Percentiles rank a stretch among this genome's conserved stretches.
These are phyloP conservation scores for Pseudocercospora fijiensis DNA, from an alignment of 2,329 filamentous ascomycete species.

Conservation along the genomic window DNA sequence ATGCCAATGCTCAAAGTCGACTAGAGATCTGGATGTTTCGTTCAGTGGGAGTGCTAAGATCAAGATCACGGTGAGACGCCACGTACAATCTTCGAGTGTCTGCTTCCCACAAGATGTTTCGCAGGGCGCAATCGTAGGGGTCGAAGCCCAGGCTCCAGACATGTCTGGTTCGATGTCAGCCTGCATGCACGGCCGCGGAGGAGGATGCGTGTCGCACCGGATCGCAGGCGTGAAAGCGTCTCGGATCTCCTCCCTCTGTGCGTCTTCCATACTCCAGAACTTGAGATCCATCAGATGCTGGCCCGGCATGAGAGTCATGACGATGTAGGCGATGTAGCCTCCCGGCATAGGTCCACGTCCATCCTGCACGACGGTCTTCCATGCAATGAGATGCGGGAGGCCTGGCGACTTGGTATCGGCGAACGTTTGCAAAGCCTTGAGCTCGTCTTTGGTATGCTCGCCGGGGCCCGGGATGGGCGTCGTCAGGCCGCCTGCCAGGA, in stretches of 20 bases:
- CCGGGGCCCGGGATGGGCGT: constrained; percentile 31
- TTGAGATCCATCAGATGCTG: constrained; percentile 31
- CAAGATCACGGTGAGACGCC: not conserved
- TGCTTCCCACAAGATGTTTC: constrained; percentile 35
- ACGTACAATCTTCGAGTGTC: constrained; percentile 22
- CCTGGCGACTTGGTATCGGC: constrained; percentile 15
- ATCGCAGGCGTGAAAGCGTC: constrained; percentile 28
- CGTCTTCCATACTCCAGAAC: constrained; percentile 33
- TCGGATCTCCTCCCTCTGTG: constrained; percentile 27
- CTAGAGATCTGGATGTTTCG: constrained; percentile 25
- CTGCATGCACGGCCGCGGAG: not conserved
- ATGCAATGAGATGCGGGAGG: constrained; percentile 32
- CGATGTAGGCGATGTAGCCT: constrained; percentile 33
- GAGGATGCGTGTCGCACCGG: constrained; percentile 16
- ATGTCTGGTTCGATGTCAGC: constrained; percentile 15
- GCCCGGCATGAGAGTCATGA: constrained; percentile 36
- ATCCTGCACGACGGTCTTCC: constrained; percentile 26
- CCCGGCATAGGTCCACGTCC: constrained; percentile 28
- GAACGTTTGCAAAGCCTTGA: constrained; percentile 31
- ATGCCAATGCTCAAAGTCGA: constrained; percentile 38
- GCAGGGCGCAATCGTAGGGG: constrained; percentile 35
- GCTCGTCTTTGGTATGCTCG: constrained; percentile 30
- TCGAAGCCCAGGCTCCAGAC: constrained; percentile 33
- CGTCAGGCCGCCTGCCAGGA: constrained; percentile 27
- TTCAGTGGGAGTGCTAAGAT: not conserved